Conservation (phyloP, 768 basidiomycete species). For the Hypsizygus marmoreus region DNA sequence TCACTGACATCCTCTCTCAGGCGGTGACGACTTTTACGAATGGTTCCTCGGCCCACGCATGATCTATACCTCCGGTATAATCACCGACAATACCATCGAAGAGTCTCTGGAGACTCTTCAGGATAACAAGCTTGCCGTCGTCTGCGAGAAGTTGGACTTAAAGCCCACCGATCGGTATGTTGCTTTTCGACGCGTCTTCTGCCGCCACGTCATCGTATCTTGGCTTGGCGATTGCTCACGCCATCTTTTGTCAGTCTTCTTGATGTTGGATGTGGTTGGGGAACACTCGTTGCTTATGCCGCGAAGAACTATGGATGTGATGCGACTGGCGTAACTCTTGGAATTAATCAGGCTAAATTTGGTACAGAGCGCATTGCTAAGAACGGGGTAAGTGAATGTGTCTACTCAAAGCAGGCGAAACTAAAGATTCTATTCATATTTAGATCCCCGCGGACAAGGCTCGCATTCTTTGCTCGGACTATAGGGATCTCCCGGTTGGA, state of each 20-base stretch:
- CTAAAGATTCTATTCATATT: neutral
- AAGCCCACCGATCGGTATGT: slow-evolving; percentile 73
- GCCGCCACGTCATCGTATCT: neutral
- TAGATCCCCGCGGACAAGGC: slow-evolving; percentile 66
- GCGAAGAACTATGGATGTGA: slow-evolving; percentile 98
- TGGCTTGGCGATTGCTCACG: slow-evolving; percentile 26
- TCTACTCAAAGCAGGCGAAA: no score
- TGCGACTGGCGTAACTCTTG: slow-evolving; percentile 93
- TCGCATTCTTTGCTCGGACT: slow-evolving; percentile 91
- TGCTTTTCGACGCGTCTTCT: neutral
- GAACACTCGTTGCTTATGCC: slow-evolving; percentile 91
- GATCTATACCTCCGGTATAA: slow-evolving; percentile 96
- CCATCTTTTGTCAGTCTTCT: slow-evolving; percentile 49
- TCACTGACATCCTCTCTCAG: slow-evolving; percentile 31
- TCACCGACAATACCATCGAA: slow-evolving; percentile 64
- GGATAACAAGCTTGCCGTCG: slow-evolving; percentile 95
- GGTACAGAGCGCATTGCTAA: slow-evolving; percentile 84
- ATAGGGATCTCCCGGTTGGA: slow-evolving; percentile 83
- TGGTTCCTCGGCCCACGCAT: slow-evolving; percentile 97
- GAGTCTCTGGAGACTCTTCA: slow-evolving; percentile 93
- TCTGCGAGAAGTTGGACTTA: slow-evolving; percentile 92
- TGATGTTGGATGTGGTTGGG: slow-evolving; percentile 95
- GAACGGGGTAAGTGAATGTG: slow-evolving; percentile 61
- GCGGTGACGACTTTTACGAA: slow-evolving; percentile 94
- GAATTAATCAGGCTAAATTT: slow-evolving; percentile 88